Percentiles rank a stretch among this genome's conserved stretches.
Conservation (phyloP, 2,329 filamentous ascomycete genomes). For the Westerdykella aurantiaca region DNA sequence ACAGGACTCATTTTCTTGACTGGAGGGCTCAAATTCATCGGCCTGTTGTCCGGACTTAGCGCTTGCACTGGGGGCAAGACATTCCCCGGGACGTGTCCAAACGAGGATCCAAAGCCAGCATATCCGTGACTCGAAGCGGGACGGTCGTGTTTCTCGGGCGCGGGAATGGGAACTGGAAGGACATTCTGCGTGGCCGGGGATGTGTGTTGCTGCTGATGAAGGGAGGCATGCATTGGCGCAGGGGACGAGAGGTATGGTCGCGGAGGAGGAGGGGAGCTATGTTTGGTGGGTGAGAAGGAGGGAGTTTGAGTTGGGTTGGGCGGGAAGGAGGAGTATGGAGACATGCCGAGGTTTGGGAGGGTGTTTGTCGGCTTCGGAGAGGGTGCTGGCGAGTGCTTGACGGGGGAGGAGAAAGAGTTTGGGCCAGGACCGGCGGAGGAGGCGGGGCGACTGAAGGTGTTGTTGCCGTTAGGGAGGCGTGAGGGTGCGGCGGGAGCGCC, state of each 20-base stretch:
- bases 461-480: conserved; percentile 7
- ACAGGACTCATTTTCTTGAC: conserved; percentile 44
- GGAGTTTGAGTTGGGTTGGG: conserved; percentile 27
- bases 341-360: conserved; percentile 27
- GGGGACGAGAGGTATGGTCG: conserved; percentile 31
- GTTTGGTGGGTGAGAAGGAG: conserved; percentile 36
- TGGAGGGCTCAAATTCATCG: conserved; percentile 56
- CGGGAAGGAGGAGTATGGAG: conserved; percentile 46
- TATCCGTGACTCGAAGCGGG: conserved; percentile 30
- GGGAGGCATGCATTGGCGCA: conserved; percentile 12
- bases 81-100: conserved; percentile 26
- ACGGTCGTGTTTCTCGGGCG: conserved; percentile 45
- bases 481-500: background rate
- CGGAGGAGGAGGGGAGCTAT: conserved; percentile 34
- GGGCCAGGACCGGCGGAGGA: conserved; percentile 4
- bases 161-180: conserved; percentile 34
- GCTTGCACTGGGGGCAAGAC: conserved; percentile 55
- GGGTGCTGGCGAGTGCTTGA: conserved; percentile 31
- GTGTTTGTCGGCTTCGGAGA: conserved; percentile 32
- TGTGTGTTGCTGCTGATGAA: conserved; percentile 26
- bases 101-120: no score
- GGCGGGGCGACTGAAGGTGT: conserved; percentile 24
- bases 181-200: conserved; percentile 30
- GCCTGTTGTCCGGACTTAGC: conserved; percentile 53
- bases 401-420: conserved; percentile 20